A percentile compares a stretch with the other conserved stretches of the same genome.
These are phyloP conservation scores for Aspergillus viridinutans DNA, from an alignment of 2,329 filamentous ascomycete species.

Conservation along the genomic window DNA sequence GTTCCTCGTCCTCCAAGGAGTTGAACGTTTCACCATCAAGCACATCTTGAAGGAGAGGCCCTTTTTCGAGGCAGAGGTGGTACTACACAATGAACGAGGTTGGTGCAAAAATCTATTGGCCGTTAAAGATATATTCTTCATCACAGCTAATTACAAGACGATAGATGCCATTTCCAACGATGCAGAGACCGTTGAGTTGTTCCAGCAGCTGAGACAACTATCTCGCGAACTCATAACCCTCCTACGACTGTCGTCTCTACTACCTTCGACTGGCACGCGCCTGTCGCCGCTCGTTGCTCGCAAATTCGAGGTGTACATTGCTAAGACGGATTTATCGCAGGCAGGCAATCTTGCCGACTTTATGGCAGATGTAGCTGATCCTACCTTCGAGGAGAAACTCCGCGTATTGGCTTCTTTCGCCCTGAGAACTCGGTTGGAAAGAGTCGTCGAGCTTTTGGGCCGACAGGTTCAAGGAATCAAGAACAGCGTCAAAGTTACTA, in stretches of 20 bases:
- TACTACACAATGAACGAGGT: conserved; percentile 67
- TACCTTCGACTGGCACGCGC: conserved; percentile 64
- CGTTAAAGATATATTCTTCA: neutral
- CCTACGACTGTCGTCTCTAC: conserved; percentile 76
- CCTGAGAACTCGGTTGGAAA: conserved; percentile 70
- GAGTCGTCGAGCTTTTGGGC: conserved; percentile 77
- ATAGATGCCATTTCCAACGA: conserved; percentile 49
- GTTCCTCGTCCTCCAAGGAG: conserved; percentile 79
- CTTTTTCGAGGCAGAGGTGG: conserved; percentile 79
- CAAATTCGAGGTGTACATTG: conserved; percentile 81
- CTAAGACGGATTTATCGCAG: conserved; percentile 73
- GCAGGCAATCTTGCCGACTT: conserved; percentile 88
- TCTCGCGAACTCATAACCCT: conserved; percentile 83
- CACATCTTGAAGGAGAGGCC: conserved; percentile 72
- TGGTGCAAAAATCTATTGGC: conserved; percentile 21
- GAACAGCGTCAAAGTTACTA: conserved; percentile 79
- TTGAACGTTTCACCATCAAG: conserved; percentile 70
- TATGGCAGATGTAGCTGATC: conserved; percentile 89
- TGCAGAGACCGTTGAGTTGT: conserved; percentile 63
- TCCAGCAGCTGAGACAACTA: conserved; percentile 74
- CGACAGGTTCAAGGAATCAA: conserved; percentile 80
- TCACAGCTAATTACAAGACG: neutral
- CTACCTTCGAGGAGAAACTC: conserved; percentile 85
- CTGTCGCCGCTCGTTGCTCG: conserved; percentile 82
- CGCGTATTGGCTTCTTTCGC: conserved; percentile 77